Evolutionary conservation across 129 eudicot genomes (phyloP), one percentile per base, ranked within the genome.

Genomic region (Arctium minus): DNA sequence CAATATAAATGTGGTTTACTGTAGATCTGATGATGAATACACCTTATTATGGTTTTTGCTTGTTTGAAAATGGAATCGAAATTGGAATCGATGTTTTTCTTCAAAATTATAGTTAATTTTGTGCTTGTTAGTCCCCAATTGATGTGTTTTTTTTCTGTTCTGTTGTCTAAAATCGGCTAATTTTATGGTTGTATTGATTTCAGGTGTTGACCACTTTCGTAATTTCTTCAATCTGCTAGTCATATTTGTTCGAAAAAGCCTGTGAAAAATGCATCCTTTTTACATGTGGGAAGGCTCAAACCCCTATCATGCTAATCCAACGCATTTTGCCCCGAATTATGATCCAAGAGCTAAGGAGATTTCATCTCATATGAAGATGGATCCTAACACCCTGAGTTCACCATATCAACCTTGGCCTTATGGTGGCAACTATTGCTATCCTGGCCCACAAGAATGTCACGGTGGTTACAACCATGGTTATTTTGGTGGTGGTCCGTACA

Each of bases 401-500:
- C 33, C 65, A 27, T 80, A 79, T 75, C 89, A 86, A 18, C 84
- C 84, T 46, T 87, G 87, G 85, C 93, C 91, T 37, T 81, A 83
- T 68, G 76, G 81, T 70, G 73, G 77, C 44, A 84, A 60, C 87
- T 70, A 89, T 76, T 87, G 76, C 77, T 72, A 90, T 71, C 65
- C 85, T 13, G 9, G 42, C 60, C 92, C 95, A 71, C 46, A 56
- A 6, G 78, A 44, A 8, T 89, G 86, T 65, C 89, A 92, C 31
- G 72, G 84, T 29, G 92, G 94, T 79, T 87, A 90, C 78, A 87
- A 81, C 85, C 89, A 87, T 75, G 32, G 42, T 60, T 75, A 79
- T 69, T 70, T 65, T 50, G 92, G 89, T 50, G 92, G 89, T 11
- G 60, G 73, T 29, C 72, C 84, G 11, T 79, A 70, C 50, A 44